Base-by-base conservation (phyloP, 1,139 yeast species). In the Nakaseomyces glabratus region DNA sequence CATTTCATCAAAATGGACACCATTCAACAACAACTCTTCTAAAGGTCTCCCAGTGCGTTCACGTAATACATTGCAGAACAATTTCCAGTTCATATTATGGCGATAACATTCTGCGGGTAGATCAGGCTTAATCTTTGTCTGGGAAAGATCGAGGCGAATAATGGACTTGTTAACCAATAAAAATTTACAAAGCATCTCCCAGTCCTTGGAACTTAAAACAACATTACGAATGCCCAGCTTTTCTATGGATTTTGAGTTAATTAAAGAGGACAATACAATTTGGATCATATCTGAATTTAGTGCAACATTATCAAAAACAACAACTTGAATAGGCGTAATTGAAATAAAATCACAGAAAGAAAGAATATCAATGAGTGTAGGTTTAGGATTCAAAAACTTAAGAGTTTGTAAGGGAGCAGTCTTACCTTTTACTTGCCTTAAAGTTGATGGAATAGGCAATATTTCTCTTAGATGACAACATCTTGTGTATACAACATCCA, bases 311-410 rank as follows among this genome's bases (percentile, higher is more conserved):
- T 88, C 96, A 50, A 88, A 80, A 7, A 81, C 73, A 4, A 88
- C 68, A 2, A 82, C 76, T 39, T 76, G 73, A 24, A 88, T 77
- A 1, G 95, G 94, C 0, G 84, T 82, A 28, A 85, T 79, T 1
- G 94, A 73, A 36, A 88, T 65, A 51, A 88, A 88, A 57, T 88
- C 97, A 42, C 88, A 71, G 55, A 88, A 85, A 3, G 96, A 82
- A 38, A 85, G 68, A 6, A 86, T 73, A 60, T 88, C 97, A 48
- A 88, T 84, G 45, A 86, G 61, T 0, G 97, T 86, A 2, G 97
- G 97, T 44, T 78, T 76, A 6, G 96, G 95, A 56, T 88, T 88
- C 49, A 86, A 66, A 59, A 88, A 68, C 50, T 84, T 81, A 42
- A 88, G 62, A 6, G 78, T 78, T 39, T 79, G 82, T 33, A 88